A percentile compares a stretch with the other conserved stretches of the same genome.
Evolutionary conservation across 345 rosid genomes (phyloP).

Genomic region (Ceriops zippeliana): DNA sequence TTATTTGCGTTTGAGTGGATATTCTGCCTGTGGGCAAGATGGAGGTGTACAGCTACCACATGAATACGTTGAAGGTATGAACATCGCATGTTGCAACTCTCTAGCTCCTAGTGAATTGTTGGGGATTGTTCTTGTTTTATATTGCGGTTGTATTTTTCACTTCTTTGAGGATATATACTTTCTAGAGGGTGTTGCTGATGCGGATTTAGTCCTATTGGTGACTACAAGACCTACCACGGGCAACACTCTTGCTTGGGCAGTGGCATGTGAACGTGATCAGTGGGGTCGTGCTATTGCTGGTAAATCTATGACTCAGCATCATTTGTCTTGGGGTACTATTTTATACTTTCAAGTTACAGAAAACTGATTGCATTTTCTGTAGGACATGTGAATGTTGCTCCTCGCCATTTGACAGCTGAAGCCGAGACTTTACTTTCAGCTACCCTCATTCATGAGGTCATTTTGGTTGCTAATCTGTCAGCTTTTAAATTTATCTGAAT

Average conservation of each 20-base stretch:
- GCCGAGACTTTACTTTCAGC: constrained; percentile 97
- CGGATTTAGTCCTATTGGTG: constrained; percentile 93
- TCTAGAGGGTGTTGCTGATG: constrained; percentile 82
- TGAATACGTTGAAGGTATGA: constrained; percentile 83
- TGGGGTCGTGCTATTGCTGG: constrained; percentile 99
- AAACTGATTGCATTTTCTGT: constrained; percentile 17
- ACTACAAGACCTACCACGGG: constrained; percentile 99
- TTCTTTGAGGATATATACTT: constrained; percentile 8
- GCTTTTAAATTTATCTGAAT: constrained; percentile 3
- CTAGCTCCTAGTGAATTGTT: constrained; percentile 5
- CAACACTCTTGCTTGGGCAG: constrained; percentile 99
- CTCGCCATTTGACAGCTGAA: constrained; percentile 97
- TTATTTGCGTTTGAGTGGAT: constrained; percentile 92
- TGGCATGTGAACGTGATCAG: constrained; percentile 98
- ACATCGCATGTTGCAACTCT: constrained; percentile 14
- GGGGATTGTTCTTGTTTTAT: not conserved
- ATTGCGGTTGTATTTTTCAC: not conserved
- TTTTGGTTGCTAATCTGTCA: constrained; percentile 16
- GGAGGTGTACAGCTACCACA: constrained; percentile 99
- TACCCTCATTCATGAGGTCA: constrained; percentile 92
- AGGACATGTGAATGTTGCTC: constrained; percentile 99
- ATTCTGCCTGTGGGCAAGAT: constrained; percentile 99
- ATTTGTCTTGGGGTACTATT: not conserved
- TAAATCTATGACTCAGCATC: constrained; percentile 18
- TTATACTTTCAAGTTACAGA: not conserved